These are phyloP conservation scores for Oryza meridionalis DNA, from an alignment of 176 grass and related monocot genomes.

Conservation along the genomic window DNA sequence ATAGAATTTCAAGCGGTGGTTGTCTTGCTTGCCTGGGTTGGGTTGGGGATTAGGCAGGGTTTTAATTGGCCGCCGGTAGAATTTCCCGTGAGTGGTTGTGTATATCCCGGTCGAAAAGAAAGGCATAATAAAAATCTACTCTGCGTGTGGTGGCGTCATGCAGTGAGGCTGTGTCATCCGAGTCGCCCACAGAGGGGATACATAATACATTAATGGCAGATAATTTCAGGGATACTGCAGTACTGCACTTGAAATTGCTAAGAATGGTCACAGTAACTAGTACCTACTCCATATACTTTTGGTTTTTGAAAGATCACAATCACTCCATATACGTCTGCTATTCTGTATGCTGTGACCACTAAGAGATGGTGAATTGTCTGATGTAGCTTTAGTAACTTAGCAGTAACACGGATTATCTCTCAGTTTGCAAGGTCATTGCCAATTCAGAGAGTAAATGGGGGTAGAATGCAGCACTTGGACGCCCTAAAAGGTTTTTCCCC, in stretches of 20 bases:
- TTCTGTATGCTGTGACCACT: background rate
- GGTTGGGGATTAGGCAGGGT: constrained; percentile 2
- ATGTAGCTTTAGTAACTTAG: background rate
- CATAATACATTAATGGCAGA: background rate
- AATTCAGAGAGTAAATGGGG: constrained; percentile 30
- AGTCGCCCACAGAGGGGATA: background rate
- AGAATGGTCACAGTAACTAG: background rate
- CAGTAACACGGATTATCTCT: constrained; percentile 33
- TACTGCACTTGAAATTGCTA: background rate
- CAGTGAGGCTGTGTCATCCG: background rate
- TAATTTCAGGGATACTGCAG: background rate
- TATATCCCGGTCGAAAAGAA: background rate
- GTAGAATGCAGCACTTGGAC: background rate
- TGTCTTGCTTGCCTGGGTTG: background rate
- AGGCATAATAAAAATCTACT: constrained; percentile 3
- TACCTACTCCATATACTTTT: background rate
- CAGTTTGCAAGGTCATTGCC: constrained; percentile 41
- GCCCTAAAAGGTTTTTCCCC: constrained; percentile 21
- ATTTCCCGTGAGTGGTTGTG: background rate
- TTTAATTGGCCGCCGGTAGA: constrained; percentile 14
- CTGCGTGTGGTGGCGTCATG: background rate
- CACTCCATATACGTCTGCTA: background rate
- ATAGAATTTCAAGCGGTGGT: background rate
- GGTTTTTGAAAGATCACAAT: background rate
- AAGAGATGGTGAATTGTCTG: background rate